phyloP scores from a whole-genome alignment of 2,329 filamentous ascomycete genomes.

The Tetracladium maxilliforme region DNA sequence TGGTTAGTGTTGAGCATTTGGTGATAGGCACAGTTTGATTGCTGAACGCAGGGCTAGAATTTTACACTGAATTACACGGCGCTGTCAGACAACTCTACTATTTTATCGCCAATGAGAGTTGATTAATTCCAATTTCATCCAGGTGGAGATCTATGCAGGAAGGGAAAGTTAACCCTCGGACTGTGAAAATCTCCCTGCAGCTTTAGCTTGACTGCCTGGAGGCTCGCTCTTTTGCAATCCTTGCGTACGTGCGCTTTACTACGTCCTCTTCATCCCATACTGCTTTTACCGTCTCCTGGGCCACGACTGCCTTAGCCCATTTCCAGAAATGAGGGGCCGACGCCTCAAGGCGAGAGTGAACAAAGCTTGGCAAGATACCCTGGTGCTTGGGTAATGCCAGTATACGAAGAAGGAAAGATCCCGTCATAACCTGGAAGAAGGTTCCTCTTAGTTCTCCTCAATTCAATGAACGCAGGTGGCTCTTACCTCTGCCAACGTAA shows the following conservation, averaged over 20 bases:
- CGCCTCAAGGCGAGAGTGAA: conserved; percentile 29
- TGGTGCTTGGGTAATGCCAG: conserved; percentile 36
- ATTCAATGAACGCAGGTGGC: conserved; percentile 3
- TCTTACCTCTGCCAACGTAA: conserved; percentile 62
- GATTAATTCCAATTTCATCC: no score
- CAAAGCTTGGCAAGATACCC: conserved; percentile 32
- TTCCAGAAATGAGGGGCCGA: conserved; percentile 51
- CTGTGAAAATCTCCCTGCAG: no score
- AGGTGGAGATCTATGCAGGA: no score
- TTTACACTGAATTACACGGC: no score
- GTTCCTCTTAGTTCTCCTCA: conserved; percentile 9
- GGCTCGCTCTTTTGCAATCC: conserved; percentile 13
- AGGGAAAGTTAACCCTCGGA: conserved; percentile 14
- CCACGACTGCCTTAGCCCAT: conserved; percentile 46
- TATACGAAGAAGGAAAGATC: conserved; percentile 51
- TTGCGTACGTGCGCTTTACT: conserved; percentile 24
- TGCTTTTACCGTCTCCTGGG: conserved; percentile 49
- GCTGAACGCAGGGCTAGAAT: no score
- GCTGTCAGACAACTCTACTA: no score
- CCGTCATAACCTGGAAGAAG: conserved; percentile 37
- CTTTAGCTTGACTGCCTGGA: no score
- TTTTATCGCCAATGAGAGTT: no score
- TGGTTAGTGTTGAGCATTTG: no score
- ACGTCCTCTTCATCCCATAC: conserved; percentile 41
- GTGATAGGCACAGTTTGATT: no score